phyloP scores from a whole-genome alignment of 192 early-diverging fungal genomes.

The Coemansia sp. region DNA sequence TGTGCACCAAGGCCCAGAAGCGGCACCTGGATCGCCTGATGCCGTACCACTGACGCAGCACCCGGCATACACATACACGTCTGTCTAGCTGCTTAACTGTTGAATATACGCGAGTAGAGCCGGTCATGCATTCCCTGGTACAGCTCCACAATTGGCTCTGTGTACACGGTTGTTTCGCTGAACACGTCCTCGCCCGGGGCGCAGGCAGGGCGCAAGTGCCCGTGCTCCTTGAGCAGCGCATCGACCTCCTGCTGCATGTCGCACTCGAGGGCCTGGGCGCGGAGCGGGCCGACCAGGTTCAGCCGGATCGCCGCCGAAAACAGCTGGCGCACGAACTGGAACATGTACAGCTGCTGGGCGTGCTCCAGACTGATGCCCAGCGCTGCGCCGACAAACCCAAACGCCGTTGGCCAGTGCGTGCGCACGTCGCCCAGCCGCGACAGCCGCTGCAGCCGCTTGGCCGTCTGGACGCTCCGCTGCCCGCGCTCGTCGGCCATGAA shows the following conservation, averaged over 20 bases:
- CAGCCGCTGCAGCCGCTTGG: constrained; percentile 46
- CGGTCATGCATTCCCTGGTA: constrained; percentile 74
- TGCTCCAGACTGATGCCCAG: constrained; percentile 48
- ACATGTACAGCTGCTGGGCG: constrained; percentile 70
- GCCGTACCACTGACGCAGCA: constrained; percentile 16
- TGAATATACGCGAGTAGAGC: constrained; percentile 71
- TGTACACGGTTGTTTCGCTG: constrained; percentile 50
- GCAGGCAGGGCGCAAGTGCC: constrained; percentile 30
- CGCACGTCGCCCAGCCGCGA: constrained; percentile 39
- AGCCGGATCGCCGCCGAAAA: constrained; percentile 83
- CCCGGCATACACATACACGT: too few species aligned
- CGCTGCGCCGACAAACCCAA: constrained; percentile 62
- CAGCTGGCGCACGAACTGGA: constrained; percentile 79
- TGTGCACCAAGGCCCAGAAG: constrained; percentile 37
- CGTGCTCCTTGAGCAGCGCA: constrained; percentile 50
- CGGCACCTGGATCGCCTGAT: constrained; percentile 41
- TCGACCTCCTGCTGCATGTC: constrained; percentile 52
- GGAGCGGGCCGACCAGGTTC: constrained; percentile 85
- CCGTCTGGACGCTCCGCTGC: constrained; percentile 10
- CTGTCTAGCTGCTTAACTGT: constrained; percentile 65
- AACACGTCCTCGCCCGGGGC: constrained; percentile 24
- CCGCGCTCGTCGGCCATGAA: constrained; percentile 28
- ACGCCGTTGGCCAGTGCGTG: constrained; percentile 78
- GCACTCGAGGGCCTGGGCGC: constrained; percentile 70
- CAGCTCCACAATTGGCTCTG: constrained; percentile 65